These are phyloP conservation scores for Neurospora cerealis DNA, from an alignment of 495 filamentous ascomycete species.

Conservation along the genomic window DNA sequence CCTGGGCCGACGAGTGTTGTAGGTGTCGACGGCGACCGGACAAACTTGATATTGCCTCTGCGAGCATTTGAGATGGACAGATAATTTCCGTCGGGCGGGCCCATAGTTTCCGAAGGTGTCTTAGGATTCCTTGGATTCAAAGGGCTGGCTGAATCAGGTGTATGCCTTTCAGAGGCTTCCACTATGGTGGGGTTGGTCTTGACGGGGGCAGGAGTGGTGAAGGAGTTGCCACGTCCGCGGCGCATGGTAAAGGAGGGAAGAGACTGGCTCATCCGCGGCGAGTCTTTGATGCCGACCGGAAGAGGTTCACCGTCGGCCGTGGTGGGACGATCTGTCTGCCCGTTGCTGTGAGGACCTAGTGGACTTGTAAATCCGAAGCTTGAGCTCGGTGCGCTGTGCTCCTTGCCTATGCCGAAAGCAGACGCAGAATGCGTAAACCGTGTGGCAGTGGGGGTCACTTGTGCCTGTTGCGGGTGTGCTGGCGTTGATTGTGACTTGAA, in stretches of 20 bases:
- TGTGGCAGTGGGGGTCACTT: conserved; percentile 14
- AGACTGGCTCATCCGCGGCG: conserved; percentile 11
- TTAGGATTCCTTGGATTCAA: conserved; percentile 49
- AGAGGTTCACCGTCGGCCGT: not conserved
- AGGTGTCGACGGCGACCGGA: conserved; percentile 60
- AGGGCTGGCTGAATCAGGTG: conserved; percentile 40
- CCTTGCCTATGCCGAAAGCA: conserved; percentile 13
- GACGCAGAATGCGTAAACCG: conserved; percentile 21
- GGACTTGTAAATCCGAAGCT: conserved; percentile 36
- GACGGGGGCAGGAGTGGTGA: conserved; percentile 9
- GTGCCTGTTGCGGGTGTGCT: conserved; percentile 10
- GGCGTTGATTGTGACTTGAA: conserved; percentile 18
- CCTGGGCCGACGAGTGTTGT: conserved; percentile 37
- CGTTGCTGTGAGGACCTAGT: conserved; percentile 8
- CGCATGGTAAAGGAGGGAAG: conserved; percentile 10
- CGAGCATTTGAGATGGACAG: conserved; percentile 57
- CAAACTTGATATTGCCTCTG: conserved; percentile 23
- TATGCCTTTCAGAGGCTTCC: conserved; percentile 10
- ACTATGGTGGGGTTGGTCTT: conserved; percentile 6
- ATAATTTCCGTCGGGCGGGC: conserved; percentile 71
- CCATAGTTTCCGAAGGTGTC: conserved; percentile 66
- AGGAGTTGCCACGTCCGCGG: conserved; percentile 4
- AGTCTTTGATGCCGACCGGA: not conserved
- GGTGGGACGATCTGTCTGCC: not conserved
- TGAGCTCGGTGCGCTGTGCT: conserved; percentile 10